Percentiles rank a stretch among this genome's conserved stretches.
Conservation (phyloP, 768 basidiomycete species). For the Hygrophoropsis aurantiaca region DNA sequence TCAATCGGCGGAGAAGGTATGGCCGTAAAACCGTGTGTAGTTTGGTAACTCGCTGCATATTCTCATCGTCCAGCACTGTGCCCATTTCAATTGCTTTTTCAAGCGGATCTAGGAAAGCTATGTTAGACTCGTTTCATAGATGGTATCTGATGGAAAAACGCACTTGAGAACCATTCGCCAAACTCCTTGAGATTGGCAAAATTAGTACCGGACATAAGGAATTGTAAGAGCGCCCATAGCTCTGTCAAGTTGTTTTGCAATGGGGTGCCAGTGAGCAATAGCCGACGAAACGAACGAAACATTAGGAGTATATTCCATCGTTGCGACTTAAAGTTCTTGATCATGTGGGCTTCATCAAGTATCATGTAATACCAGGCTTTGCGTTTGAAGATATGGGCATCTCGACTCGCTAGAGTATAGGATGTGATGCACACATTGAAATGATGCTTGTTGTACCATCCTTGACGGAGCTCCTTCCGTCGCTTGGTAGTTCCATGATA, state of each 20-base stretch:
- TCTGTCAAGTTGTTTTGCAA: constrained; percentile 96
- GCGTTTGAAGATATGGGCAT: constrained; percentile 88
- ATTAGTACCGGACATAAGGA: constrained; percentile 84
- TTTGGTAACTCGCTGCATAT: constrained; percentile 78
- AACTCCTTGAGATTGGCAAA: constrained; percentile 95
- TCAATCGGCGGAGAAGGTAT: constrained; percentile 92
- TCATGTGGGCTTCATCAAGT: constrained; percentile 95
- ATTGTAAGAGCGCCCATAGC: constrained; percentile 93
- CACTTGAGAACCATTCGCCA: constrained; percentile 95
- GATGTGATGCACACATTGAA: constrained; percentile 97
- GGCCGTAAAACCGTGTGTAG: constrained; percentile 95
- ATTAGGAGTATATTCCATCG: constrained; percentile 90
- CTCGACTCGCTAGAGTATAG: constrained; percentile 88
- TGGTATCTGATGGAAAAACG: constrained; percentile 28
- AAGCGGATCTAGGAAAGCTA: constrained; percentile 67
- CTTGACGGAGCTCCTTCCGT: constrained; percentile 84
- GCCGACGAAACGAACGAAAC: constrained; percentile 82
- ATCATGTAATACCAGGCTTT: constrained; percentile 97
- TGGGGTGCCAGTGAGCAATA: constrained; percentile 94
- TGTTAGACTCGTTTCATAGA: constrained; percentile 1
- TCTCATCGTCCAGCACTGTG: constrained; percentile 74
- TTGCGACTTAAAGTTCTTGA: constrained; percentile 95
- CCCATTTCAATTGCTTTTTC: constrained; percentile 93
- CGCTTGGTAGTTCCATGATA: constrained; percentile 92
- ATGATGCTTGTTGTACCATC: constrained; percentile 85